A percentile compares a stretch with the other conserved stretches of the same genome.
phyloP scores from a whole-genome alignment of 495 filamentous ascomycete species.

The Hypoxylon cercidicola region DNA sequence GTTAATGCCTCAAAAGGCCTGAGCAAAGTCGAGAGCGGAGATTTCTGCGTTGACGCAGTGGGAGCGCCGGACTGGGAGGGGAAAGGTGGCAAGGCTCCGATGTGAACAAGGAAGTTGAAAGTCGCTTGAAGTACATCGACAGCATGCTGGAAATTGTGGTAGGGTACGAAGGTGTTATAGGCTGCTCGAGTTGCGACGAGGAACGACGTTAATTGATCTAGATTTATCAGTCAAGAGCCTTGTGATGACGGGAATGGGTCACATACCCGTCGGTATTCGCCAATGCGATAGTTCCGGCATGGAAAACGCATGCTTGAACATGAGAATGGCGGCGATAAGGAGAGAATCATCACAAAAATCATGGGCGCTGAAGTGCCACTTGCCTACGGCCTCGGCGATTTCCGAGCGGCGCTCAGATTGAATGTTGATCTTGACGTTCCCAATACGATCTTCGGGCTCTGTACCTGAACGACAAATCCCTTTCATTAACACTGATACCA shows the following conservation, averaged over 20 bases:
- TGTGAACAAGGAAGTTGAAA: slow-evolving; percentile 88
- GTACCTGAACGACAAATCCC: slow-evolving; percentile 81
- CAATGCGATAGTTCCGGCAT: slow-evolving; percentile 84
- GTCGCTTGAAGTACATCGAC: slow-evolving; percentile 94
- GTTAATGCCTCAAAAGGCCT: slow-evolving; percentile 88
- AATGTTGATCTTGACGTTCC: slow-evolving; percentile 58
- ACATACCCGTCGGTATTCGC: slow-evolving; percentile 77
- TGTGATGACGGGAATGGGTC: slow-evolving; percentile 11
- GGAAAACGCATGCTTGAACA: slow-evolving; percentile 87
- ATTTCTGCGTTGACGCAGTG: slow-evolving; percentile 47
- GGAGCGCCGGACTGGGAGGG: slow-evolving; percentile 39
- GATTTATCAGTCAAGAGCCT: slow-evolving; percentile 30
- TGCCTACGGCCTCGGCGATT: slow-evolving; percentile 75
- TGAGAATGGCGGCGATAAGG: slow-evolving; percentile 78
- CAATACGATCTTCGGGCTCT: slow-evolving; percentile 56
- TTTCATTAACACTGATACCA: slow-evolving; percentile 91
- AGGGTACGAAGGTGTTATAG: slow-evolving; percentile 96
- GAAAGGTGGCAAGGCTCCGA: slow-evolving; percentile 81
- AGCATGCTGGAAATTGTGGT: slow-evolving; percentile 98
- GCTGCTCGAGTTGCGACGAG: slow-evolving; percentile 83
- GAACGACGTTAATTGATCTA: slow-evolving; percentile 78
- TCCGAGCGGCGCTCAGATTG: slow-evolving; percentile 65
- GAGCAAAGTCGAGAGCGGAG: slow-evolving; percentile 77
- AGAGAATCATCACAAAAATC: slow-evolving; percentile 90
- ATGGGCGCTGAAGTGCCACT: slow-evolving; percentile 90